These are phyloP conservation scores for Melampsora larici-populina DNA, from an alignment of 1,284 basidiomycete genomes.

Conservation along the genomic window DNA sequence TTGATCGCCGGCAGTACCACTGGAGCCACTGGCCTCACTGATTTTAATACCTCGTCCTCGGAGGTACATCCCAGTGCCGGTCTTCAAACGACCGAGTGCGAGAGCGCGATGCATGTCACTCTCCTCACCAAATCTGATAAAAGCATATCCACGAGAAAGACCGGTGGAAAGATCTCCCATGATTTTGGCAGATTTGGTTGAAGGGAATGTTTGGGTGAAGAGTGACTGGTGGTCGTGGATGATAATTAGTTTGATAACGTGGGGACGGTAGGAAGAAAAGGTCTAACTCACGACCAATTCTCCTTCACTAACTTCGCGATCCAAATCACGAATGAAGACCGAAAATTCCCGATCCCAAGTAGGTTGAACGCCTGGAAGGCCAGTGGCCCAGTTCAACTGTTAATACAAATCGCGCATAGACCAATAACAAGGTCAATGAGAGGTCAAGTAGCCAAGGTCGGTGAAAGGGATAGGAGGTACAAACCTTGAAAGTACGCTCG, in stretches of 20 bases:
- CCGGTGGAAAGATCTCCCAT: constrained; percentile 85
- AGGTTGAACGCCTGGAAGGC: constrained; percentile 53
- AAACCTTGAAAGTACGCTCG: constrained; percentile 50
- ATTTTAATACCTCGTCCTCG: constrained; percentile 51
- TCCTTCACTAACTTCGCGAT: constrained; percentile 81
- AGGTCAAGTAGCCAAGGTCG: constrained; percentile 62
- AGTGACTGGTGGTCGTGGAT: constrained; percentile 54
- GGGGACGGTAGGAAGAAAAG: background rate
- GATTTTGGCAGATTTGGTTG: constrained; percentile 87
- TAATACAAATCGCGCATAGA: constrained; percentile 72
- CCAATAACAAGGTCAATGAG: constrained; percentile 64
- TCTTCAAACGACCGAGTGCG: constrained; percentile 55
- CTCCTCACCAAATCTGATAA: constrained; percentile 82
- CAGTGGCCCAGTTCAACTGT: constrained; percentile 74
- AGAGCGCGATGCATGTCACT: constrained; percentile 79
- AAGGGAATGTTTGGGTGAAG: constrained; percentile 76
- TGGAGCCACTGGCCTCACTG: constrained; percentile 56
- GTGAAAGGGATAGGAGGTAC: constrained; percentile 17
- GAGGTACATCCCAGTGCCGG: constrained; percentile 48
- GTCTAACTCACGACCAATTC: constrained; percentile 63
- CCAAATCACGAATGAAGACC: constrained; percentile 84
- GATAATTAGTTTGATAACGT: background rate
- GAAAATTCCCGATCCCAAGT: constrained; percentile 68
- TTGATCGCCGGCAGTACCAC: constrained; percentile 40
- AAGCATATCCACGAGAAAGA: constrained; percentile 82